Evolutionary conservation across 441 rosid species (phyloP).

Genomic region (Metrosideros polymorpha): DNA sequence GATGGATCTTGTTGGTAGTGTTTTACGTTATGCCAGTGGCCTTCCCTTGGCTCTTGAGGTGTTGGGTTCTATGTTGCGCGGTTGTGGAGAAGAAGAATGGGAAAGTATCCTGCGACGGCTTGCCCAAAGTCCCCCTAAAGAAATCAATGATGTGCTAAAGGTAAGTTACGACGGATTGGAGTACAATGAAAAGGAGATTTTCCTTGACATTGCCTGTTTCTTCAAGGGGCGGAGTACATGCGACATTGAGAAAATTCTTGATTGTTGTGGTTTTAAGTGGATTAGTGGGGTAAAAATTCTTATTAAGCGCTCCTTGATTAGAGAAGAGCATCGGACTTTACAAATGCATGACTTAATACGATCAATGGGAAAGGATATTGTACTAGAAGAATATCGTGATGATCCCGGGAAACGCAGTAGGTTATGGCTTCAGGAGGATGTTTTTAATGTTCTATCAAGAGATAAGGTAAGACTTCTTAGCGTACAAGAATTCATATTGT

Average conservation of each 20-base stretch:
- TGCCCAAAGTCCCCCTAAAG: rapidly evolving
- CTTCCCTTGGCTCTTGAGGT: not conserved
- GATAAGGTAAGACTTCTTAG: too few relatives aligned
- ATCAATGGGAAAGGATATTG: too few relatives aligned
- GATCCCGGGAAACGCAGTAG: too few relatives aligned
- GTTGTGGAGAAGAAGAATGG: rapidly evolving
- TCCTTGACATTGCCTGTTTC: not conserved
- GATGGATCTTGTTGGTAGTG: not conserved
- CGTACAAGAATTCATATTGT: too few relatives aligned
- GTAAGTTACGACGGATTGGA: not conserved
- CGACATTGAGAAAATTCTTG: too few relatives aligned
- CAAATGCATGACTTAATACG: too few relatives aligned
- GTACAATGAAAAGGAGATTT: rapidly evolving
- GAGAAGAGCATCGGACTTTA: rapidly evolving
- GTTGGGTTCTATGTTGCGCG: not conserved
- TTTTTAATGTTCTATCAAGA: too few relatives aligned
- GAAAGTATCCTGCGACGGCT: rapidly evolving
- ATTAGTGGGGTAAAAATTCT: too few relatives aligned
- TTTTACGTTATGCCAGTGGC: rapidly evolving
- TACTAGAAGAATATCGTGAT: too few relatives aligned
- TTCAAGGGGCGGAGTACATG: not conserved
- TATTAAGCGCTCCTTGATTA: too few relatives aligned
- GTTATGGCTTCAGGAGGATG: too few relatives aligned
- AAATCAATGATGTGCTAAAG: not conserved
- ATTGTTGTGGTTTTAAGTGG: too few relatives aligned